Base-by-base conservation (phyloP, 208 protist genomes). In the Porcisia deanei region DNA sequence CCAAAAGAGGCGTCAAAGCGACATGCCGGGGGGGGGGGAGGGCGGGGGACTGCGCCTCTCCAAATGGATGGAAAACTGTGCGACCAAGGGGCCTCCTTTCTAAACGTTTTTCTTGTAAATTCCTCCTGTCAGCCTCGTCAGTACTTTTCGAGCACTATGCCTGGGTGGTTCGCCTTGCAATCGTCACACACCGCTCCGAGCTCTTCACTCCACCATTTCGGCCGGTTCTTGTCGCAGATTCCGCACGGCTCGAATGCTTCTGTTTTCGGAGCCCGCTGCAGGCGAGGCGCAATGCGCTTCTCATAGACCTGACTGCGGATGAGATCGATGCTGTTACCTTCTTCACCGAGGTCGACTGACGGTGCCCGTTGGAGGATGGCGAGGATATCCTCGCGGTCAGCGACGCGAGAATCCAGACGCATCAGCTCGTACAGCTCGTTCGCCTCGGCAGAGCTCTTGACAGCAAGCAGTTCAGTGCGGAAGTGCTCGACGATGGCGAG, bases 361-460 rank as follows among this genome's bases (percentile, higher is more conserved):
- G 81, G 84, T 5, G 91, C 93, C 20, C 88, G 88, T 30, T 80
- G 41, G 30, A 96, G 82, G 58, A 97, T 96, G 39, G 80, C 83
- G 39, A 54, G 73, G 41, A 96, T 71, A 71, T 97, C 93, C 14
- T 80, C 66, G 63, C 66, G 55, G 69, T 91, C 83, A 49, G 85
- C 81, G 25, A 88, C 76, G 63, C 79, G 85, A 45, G 79, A 76
- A 81, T 97, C 91, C 18, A 97, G 86, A 1, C 90, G 88, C 93
- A 97, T 96, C 47, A 96, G 93, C 73, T 97, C 93, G 75, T 95
- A 97, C 69, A 95, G 52, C 73, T 71, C 77, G 73, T 94, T 94
- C 12, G 87, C 87, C 22, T 93, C 82, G 34, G 69, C 78, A 0
- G 79, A 63, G 57, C 63, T 81, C 66, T 87, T 88, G 77, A 97